Evolutionary conservation across 441 rosid species (phyloP).

Genomic region (Gossypium schwendimanii): DNA sequence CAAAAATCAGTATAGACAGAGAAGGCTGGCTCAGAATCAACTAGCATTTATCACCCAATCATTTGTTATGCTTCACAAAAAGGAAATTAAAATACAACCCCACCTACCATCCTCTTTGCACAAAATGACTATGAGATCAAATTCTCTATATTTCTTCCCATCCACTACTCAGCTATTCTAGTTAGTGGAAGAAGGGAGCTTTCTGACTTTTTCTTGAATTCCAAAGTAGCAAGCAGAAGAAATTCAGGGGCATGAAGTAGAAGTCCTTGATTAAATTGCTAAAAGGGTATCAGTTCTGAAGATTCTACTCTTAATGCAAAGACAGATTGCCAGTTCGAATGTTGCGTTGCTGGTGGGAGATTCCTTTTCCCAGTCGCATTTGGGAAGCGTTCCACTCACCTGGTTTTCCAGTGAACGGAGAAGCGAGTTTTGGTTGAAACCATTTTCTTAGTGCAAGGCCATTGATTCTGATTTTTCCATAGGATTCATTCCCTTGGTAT

Average conservation of each 20-base stretch:
- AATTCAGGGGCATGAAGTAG: neutral
- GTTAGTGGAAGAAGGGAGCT: neutral
- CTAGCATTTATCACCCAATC: neutral
- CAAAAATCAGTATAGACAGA: neutral
- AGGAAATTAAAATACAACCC: neutral
- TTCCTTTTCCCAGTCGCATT: constrained; percentile 50
- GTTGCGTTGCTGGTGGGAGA: constrained; percentile 60
- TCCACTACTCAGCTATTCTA: neutral
- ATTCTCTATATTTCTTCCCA: neutral
- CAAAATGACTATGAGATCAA: neutral
- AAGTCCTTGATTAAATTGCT: neutral
- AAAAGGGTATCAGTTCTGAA: neutral
- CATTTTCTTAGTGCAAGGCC: constrained; percentile 72
- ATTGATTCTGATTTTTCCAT: constrained; percentile 55
- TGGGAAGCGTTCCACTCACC: constrained; percentile 43
- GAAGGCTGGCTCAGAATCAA: neutral
- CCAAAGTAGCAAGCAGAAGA: neutral
- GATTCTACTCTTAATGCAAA: constrained; percentile 34
- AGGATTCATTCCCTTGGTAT: constrained; percentile 68
- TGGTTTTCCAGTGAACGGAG: constrained; percentile 57
- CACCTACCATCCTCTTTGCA: neutral
- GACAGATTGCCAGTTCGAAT: constrained; percentile 67
- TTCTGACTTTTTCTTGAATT: neutral
- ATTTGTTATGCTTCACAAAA: neutral
- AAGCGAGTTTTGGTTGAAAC: constrained; percentile 72